These are phyloP conservation scores for Penicillium longicatenatum DNA, from an alignment of 495 filamentous ascomycete genomes.

Conservation along the genomic window DNA sequence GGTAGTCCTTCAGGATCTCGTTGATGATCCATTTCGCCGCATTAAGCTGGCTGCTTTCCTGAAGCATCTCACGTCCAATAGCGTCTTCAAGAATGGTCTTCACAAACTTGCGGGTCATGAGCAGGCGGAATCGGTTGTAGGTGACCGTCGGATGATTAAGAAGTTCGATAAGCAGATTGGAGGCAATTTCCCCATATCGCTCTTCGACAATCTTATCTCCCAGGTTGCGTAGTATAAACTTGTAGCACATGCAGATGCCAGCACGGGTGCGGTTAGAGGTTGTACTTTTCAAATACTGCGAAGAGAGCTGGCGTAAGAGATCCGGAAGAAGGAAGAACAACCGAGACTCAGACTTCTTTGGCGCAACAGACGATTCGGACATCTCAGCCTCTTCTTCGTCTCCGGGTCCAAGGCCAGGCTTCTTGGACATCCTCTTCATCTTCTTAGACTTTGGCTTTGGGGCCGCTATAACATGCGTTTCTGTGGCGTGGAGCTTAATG, in stretches of 20 bases:
- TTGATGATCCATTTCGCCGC: slow-evolving; percentile 84
- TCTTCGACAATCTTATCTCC: slow-evolving; percentile 76
- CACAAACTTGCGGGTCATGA: slow-evolving; percentile 83
- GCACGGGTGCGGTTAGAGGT: slow-evolving; percentile 80
- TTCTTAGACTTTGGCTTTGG: slow-evolving; percentile 73
- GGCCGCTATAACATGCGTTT: slow-evolving; percentile 52
- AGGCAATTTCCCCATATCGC: slow-evolving; percentile 76
- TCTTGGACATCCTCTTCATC: slow-evolving; percentile 71
- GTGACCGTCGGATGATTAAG: slow-evolving; percentile 73
- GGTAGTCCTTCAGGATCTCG: slow-evolving; percentile 89
- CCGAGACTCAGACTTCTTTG: slow-evolving; percentile 66
- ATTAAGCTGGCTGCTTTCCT: slow-evolving; percentile 81
- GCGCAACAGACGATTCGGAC: slow-evolving; percentile 68
- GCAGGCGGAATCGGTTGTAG: slow-evolving; percentile 84
- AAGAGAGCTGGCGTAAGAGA: slow-evolving; percentile 77
- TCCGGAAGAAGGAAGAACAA: slow-evolving; percentile 76
- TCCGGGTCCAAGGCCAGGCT: slow-evolving; percentile 60
- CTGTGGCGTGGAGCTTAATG: slow-evolving; percentile 76
- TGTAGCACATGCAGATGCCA: slow-evolving; percentile 85
- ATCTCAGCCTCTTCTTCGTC: slow-evolving; percentile 75
- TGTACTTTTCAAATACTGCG: slow-evolving; percentile 77
- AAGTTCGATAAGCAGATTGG: slow-evolving; percentile 78
- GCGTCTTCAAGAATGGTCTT: slow-evolving; percentile 82
- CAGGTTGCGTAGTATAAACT: slow-evolving; percentile 71
- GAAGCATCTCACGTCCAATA: slow-evolving; percentile 77